Conservation (phyloP, 441 rosid genomes). For the Syzygium syzygioides region DNA sequence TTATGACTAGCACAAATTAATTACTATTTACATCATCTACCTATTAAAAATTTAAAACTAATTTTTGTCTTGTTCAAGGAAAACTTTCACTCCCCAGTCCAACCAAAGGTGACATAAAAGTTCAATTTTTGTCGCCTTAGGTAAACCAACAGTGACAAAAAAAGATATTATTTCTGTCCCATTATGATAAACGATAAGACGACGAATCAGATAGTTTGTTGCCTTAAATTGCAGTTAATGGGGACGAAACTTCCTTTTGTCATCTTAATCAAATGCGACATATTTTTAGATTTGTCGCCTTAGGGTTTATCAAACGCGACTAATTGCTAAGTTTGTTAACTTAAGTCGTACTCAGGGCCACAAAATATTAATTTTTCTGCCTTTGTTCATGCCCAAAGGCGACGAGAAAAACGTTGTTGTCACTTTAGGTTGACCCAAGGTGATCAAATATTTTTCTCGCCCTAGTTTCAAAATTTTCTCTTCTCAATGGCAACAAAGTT, state of each 20-base stretch:
- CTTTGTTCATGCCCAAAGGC: not conserved
- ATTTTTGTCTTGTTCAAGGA: not conserved
- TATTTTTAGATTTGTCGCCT: not conserved
- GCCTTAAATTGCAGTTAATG: not conserved
- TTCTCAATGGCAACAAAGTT: not conserved
- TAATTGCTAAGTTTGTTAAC: not conserved
- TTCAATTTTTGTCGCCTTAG: not conserved
- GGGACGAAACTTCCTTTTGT: not conserved
- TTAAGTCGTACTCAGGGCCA: not conserved
- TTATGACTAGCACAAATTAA: not conserved
- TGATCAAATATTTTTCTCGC: not conserved
- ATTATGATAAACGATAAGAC: not conserved
- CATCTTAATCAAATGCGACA: not conserved
- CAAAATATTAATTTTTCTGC: not conserved
- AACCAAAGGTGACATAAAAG: not conserved
- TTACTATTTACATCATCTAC: not conserved
- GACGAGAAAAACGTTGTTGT: not conserved
- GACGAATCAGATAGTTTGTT: not conserved
- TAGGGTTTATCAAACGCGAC: not conserved
- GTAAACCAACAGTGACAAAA: not conserved
- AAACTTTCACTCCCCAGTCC: not conserved
- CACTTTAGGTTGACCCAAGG: not conserved
- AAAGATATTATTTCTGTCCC: not conserved
- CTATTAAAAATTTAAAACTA: not conserved
- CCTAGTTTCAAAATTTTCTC: not conserved